Evolutionary conservation across 805 yeast species (phyloP), one percentile per base, ranked within the genome.

Genomic region (Myxozyma kluyveri): DNA sequence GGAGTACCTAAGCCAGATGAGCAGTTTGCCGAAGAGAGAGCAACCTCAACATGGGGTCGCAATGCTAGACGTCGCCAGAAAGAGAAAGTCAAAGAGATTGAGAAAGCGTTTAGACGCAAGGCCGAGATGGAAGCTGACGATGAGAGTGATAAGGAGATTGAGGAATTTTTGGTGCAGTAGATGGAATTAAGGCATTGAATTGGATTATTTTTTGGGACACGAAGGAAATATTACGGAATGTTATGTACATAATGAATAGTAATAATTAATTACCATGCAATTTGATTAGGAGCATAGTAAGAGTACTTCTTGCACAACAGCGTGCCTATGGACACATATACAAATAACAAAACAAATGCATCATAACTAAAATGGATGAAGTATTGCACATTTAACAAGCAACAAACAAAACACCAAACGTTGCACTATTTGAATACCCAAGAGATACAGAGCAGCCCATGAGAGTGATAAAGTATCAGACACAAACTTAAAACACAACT

Each of bases 41-140:
- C 22, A 10, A 22, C 32, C 26, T 22, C 26, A 23, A 51, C 52
- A 12, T 61, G 64, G 64, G 64, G 64, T n/a, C 51, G 57, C 12
- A 47, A 50, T 48, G 64, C 64, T 4, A 53, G 64, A 19, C 43
- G 59, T 43, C 47, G 63, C 12, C 64, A 61, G 46, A 55, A 59
- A 27, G 44, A 50, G n/a, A 48, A 37, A 6, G 45, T 61, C 14
- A 59, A 55, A 36, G 54, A 58, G 44, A 52, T 61, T 17, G 63
- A 60, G 51, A 59, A 56, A 42, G 50, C 54, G 24, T 50, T 22
- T 38, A 38, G 47, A 29, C 56, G 57, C 32, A 49, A 50, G 38
- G 47, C 42, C 9, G 61, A 61, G 48, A 59, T 59, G 60, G 64
- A 60, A 19, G 36, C 37, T 14, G 55, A 48, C 12, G 49, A 49